Evolutionary conservation across 805 yeast species (phyloP).

Genomic region (Candida dajiaensis): DNA sequence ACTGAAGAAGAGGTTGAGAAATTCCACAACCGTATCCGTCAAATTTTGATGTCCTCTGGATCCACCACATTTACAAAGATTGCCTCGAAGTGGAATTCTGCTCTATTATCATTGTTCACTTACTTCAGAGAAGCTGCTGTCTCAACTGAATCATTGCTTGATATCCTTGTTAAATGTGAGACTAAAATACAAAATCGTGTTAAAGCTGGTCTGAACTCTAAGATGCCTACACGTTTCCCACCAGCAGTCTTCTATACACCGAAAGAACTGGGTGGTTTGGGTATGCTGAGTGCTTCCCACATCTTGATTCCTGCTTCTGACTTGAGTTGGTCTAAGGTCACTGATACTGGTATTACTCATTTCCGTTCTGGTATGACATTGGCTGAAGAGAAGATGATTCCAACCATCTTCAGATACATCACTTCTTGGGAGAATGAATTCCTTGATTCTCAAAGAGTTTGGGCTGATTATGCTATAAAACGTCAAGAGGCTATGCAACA

Average conservation of each 20-base stretch:
- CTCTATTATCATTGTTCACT: constrained; percentile 76
- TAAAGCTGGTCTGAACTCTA: constrained; percentile 90
- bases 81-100: constrained; percentile 95
- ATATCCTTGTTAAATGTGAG: constrained; percentile 82
- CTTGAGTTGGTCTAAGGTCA: constrained; percentile 83
- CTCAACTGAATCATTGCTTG: constrained; percentile 71
- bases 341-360: constrained; percentile 91
- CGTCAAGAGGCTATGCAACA: constrained; percentile 82
- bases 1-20: constrained; percentile 72
- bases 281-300: constrained; percentile 97
- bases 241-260: constrained; percentile 99
- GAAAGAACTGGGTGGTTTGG: constrained; percentile 93
- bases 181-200: constrained; percentile 91
- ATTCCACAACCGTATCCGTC: constrained; percentile 80
- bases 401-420: constrained; percentile 88
- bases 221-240: constrained; percentile 98
- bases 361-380: constrained; percentile 91
- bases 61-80: constrained; percentile 92
- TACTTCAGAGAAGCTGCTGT: constrained; percentile 92
- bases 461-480: constrained; percentile 95
- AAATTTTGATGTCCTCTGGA: constrained; percentile 91
- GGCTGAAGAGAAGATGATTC: constrained; percentile 74
- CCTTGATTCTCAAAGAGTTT: constrained; percentile 87
- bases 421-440: constrained; percentile 97
- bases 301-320: constrained; percentile 92